Base-by-base conservation (phyloP, 768 basidiomycete species). In the Lyophyllum shimeji region DNA sequence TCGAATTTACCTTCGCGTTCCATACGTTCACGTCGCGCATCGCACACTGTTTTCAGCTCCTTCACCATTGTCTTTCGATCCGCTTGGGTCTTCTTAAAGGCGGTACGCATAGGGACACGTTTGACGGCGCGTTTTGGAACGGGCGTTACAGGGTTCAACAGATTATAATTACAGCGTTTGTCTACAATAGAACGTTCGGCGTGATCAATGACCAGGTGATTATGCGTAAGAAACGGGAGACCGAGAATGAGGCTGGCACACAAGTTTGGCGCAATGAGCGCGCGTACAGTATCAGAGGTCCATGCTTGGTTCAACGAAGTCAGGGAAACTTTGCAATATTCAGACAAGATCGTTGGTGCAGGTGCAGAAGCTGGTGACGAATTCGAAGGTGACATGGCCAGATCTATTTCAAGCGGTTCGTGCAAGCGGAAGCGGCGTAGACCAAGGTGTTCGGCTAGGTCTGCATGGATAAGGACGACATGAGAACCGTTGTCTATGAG, bases 401-500 rank as follows among this genome's bases (percentile, higher is more conserved):
- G 43, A 15, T 34, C 17, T 21, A 66, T 46, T 27, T 20, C 18
- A 1, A 60, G 17, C 12, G 56, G 60, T 23, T 58, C 17, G 9
- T 55, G 50, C 1, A 66, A 46, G 0, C 3, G 3, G 24, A 24
- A 20, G 0, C 23, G 37, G 0, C 42, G 42, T 1, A 69, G 43
- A 1, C 49, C 52, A 3, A 67, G 57, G 3, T 40, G 17, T 0
- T 60, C 34, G 3, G 67, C 68, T 18, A 73, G 33, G 0, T 58
- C 52, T 9, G 62, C 33, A 20, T 63, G 40, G 51, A 75, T 73
- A 20, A 77, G 53, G 46, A 72, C 72, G 48, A 74, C 1, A 25
- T 66, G 60, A 0, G 69, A 65, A 3, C 71, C 70, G 50, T 60
- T 42, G 44, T 74, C 69, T 65, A 74, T 67, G 0, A 73, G 44